Evolutionary conservation across 2,329 filamentous ascomycete genomes (phyloP), one percentile per base, ranked within the genome.

Genomic region (Neonectria punicea): DNA sequence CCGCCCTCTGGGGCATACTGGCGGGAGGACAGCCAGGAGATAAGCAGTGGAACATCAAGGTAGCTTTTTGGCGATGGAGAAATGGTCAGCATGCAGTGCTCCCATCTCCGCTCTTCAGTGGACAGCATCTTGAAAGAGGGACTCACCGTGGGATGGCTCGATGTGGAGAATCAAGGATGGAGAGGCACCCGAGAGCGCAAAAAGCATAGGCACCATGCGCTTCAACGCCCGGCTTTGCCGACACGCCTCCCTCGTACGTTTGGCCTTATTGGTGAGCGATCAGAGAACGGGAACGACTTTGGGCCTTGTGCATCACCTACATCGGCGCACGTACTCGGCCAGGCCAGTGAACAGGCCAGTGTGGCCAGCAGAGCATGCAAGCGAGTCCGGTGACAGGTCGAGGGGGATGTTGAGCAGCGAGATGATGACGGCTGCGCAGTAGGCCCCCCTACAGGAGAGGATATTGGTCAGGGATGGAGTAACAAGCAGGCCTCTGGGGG

Each of bases 141-240:
- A 82, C 87, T 77, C 87, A 95, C 88, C 86, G 89, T 66, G 89
- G 85, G 69, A 98, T 89, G 67, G 88, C 91, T 71, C 88, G 85
- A 77, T 92, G 86, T 61, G 96, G 95, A 61, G 90, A 85, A 74
- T 93, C 94, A 53, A 98, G 82, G 69, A 98, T 93, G 74, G 93
- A 91, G 59, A 99, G 87, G 80, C 93, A 97, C 60, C 92, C 96
- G 64, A 99, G 83, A 61, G 93, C 94, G 80, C 95, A 98, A 80
- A 98, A 98, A 28, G 95, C 93, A 82, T 98, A 99, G 69, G 93
- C 96, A 66, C 96, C 96, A 81, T 99, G 96, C 59, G 95, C 96
- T 85, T 99, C 96, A 68, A 92, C 90, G 65, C 91, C 91, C 57
- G 94, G 96, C 68, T 91, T 90, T 61, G 89, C 92, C 69, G 93